These are phyloP conservation scores for Cairneyella variabilis DNA, from an alignment of 495 filamentous ascomycete species.

Conservation along the genomic window DNA sequence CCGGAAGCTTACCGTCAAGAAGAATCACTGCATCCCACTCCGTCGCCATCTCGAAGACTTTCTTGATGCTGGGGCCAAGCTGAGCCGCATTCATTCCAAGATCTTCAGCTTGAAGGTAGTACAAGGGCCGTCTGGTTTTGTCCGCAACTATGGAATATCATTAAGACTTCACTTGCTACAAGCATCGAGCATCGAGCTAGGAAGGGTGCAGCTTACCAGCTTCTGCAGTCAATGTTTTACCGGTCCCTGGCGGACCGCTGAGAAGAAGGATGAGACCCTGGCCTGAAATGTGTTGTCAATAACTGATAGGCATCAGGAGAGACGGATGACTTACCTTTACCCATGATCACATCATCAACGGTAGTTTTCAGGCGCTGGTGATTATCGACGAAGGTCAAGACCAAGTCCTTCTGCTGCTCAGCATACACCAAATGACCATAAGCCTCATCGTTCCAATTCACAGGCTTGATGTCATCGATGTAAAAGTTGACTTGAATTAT, in stretches of 20 bases:
- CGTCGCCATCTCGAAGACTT: constrained; percentile 47
- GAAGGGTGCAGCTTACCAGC: too few relatives aligned
- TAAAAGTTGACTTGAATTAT: constrained; percentile 35
- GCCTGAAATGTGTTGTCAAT: constrained; percentile 14
- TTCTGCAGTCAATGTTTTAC: constrained; percentile 27
- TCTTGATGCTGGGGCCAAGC: constrained; percentile 45
- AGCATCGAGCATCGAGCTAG: too few relatives aligned
- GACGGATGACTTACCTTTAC: constrained; percentile 22
- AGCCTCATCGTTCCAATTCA: constrained; percentile 36
- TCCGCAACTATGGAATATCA: too few relatives aligned
- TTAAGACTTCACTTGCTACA: too few relatives aligned
- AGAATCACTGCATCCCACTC: constrained; percentile 51
- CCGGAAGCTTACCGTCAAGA: constrained; percentile 39
- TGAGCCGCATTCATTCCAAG: constrained; percentile 41
- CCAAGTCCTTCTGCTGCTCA: constrained; percentile 36
- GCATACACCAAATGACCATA: constrained; percentile 36
- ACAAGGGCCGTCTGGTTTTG: constrained; percentile 43
- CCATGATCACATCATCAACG: constrained; percentile 26
- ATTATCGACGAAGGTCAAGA: constrained; percentile 38
- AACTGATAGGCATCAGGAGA: neutral
- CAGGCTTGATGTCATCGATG: constrained; percentile 31
- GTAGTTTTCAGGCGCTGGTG: constrained; percentile 18
- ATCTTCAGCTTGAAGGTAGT: constrained; percentile 50
- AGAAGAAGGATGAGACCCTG: constrained; percentile 29
- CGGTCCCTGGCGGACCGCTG: constrained; percentile 27